A percentile compares a stretch with the other conserved stretches of the same genome.
These are phyloP conservation scores for Populus trichocarpa DNA, from an alignment of 441 rosid species.

Conservation along the genomic window DNA sequence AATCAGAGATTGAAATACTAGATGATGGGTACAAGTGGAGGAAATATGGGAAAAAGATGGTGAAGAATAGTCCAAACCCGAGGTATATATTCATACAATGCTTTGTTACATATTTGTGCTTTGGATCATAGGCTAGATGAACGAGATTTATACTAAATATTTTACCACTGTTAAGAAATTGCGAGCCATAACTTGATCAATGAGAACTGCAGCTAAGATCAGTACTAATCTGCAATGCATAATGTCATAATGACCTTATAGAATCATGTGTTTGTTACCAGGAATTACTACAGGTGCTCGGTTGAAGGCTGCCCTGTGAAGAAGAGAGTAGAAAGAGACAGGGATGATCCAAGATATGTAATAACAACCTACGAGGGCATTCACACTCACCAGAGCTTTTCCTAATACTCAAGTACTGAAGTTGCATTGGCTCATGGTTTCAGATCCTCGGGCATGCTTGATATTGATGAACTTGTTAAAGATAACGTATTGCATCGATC, in stretches of 20 bases:
- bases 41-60: conserved; percentile 97
- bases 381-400: conserved; percentile 42
- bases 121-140: too few relatives aligned
- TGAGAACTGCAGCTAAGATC: too few relatives aligned
- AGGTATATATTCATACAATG: conserved; percentile 40
- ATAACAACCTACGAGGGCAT: conserved; percentile 80
- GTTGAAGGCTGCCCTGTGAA: conserved; percentile 73
- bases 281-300: conserved; percentile 82
- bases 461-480: background rate
- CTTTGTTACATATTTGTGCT: too few relatives aligned
- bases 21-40: conserved; percentile 95
- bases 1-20: conserved; percentile 73
- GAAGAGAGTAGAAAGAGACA: conserved; percentile 89
- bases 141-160: too few relatives aligned
- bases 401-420: background rate
- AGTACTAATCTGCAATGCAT: too few relatives aligned
- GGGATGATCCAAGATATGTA: conserved; percentile 63
- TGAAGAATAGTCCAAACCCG: conserved; percentile 87
- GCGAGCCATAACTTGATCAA: background rate
- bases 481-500: background rate
- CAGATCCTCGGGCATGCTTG: background rate
- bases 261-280: conserved; percentile 23
- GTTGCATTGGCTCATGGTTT: background rate
- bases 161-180: too few relatives aligned
- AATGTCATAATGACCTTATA: background rate